phyloP scores from a whole-genome alignment of 768 basidiomycete genomes.

The Tephrocybe sp. region DNA sequence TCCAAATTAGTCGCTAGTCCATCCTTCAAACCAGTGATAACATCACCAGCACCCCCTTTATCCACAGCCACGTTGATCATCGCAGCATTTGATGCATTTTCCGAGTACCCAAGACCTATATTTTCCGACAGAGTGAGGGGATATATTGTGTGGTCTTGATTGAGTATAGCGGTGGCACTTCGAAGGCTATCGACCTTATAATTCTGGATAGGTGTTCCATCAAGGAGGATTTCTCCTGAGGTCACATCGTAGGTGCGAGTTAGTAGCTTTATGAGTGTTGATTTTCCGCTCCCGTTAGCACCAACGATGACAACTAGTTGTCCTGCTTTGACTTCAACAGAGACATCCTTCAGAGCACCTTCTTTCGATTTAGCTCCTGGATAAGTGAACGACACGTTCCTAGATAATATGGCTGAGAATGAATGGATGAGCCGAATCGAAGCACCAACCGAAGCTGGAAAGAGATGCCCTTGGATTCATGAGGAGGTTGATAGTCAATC shows the following conservation, averaged over 20 bases:
- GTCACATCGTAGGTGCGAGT: constrained; percentile 48
- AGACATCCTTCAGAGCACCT: constrained; percentile 38
- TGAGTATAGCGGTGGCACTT: constrained; percentile 44
- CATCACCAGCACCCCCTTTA: constrained; percentile 24
- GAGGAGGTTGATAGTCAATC: constrained; percentile 21
- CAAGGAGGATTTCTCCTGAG: constrained; percentile 41
- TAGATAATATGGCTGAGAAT: constrained; percentile 20
- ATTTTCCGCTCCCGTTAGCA: constrained; percentile 55
- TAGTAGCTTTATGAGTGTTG: constrained; percentile 50
- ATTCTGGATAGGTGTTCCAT: constrained; percentile 35
- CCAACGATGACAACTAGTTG: constrained; percentile 58
- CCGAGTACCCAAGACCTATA: constrained; percentile 30
- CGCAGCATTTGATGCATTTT: constrained; percentile 12
- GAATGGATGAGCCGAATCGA: background rate
- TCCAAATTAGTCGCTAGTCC: constrained; percentile 20
- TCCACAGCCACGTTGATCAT: constrained; percentile 29
- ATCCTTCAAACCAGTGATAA: constrained; percentile 9
- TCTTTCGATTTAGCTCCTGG: constrained; percentile 35
- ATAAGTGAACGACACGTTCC: constrained; percentile 54
- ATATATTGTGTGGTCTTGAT: constrained; percentile 47
- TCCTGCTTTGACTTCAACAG: constrained; percentile 43
- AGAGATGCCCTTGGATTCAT: constrained; percentile 23
- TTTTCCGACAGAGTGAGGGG: constrained; percentile 46
- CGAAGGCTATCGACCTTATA: constrained; percentile 43
- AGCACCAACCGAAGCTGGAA: constrained; percentile 26